phyloP scores from a whole-genome alignment of 768 basidiomycete genomes.

The Pholiota molesta region DNA sequence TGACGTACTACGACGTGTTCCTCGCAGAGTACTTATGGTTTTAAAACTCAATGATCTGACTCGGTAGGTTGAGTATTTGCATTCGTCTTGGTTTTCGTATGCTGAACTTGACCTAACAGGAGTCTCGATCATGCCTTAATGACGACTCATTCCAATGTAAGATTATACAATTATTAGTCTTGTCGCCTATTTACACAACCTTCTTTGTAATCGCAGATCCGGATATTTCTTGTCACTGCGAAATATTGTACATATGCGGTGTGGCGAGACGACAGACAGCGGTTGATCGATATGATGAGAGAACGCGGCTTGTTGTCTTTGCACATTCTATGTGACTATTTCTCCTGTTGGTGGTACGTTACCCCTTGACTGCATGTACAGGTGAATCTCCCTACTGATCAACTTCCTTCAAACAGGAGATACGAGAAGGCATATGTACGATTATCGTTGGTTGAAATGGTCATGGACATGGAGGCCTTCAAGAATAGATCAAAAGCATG shows the following conservation, averaged over 20 bases:
- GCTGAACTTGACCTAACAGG: constrained; percentile 36
- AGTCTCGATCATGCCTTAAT: constrained; percentile 82
- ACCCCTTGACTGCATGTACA: not conserved
- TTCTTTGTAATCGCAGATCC: constrained; percentile 52
- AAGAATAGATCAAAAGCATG: constrained; percentile 60
- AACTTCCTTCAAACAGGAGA: constrained; percentile 42
- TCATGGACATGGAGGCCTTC: constrained; percentile 66
- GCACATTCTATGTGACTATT: constrained; percentile 49
- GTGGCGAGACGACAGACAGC: constrained; percentile 69
- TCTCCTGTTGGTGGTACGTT: constrained; percentile 72
- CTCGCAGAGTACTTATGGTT: constrained; percentile 82
- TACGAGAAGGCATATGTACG: constrained; percentile 56
- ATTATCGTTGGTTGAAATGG: constrained; percentile 56
- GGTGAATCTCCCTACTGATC: not conserved
- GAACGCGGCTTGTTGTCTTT: constrained; percentile 54
- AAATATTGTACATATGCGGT: constrained; percentile 84
- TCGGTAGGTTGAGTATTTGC: constrained; percentile 44
- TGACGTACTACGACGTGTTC: constrained; percentile 83
- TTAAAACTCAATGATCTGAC: constrained; percentile 87
- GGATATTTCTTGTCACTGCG: constrained; percentile 90
- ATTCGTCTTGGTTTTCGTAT: not conserved
- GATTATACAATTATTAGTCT: constrained; percentile 15
- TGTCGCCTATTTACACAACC: not conserved
- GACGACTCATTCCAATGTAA: constrained; percentile 83
- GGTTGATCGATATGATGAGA: constrained; percentile 48